Conservation (phyloP, 2,329 filamentous ascomycete species). For the Colletotrichum tropicicola region DNA sequence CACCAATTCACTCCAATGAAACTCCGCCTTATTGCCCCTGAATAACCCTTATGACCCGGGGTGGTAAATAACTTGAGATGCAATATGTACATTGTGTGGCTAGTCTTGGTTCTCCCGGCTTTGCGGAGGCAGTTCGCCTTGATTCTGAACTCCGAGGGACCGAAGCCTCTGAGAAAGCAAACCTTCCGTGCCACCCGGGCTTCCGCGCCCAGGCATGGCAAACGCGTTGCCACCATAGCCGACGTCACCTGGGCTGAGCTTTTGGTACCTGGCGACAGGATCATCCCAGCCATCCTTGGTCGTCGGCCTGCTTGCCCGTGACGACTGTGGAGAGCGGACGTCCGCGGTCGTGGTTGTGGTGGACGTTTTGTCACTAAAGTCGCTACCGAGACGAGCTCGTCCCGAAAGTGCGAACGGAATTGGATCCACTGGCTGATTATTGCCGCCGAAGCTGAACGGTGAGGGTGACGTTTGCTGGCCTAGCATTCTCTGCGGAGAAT, state of each 20-base stretch:
- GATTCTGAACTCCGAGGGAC: slow-evolving; percentile 62
- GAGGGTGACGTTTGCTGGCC: slow-evolving; percentile 34
- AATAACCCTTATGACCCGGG: no score
- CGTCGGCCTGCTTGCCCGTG: slow-evolving; percentile 42
- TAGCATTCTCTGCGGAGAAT: slow-evolving; percentile 10
- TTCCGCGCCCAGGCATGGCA: slow-evolving; percentile 44
- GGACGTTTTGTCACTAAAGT: slow-evolving; percentile 40
- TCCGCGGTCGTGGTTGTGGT: slow-evolving; percentile 31
- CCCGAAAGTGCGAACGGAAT: slow-evolving; percentile 56
- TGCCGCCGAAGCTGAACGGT: slow-evolving; percentile 40
- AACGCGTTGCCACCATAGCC: slow-evolving; percentile 69
- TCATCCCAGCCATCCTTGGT: slow-evolving; percentile 45
- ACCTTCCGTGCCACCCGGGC: slow-evolving; percentile 64
- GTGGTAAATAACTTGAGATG: neutral
- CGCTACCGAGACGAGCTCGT: slow-evolving; percentile 42
- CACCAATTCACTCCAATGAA: neutral
- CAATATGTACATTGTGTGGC: neutral
- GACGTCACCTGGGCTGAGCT: slow-evolving; percentile 72
- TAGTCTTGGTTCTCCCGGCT: neutral
- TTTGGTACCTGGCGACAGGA: slow-evolving; percentile 62
- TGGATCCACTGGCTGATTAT: slow-evolving; percentile 54
- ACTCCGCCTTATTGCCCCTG: no score
- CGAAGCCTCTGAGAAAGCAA: slow-evolving; percentile 75
- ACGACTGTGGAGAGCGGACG: slow-evolving; percentile 38
- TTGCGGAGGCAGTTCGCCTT: slow-evolving; percentile 2